phyloP scores from a whole-genome alignment of 1,284 basidiomycete genomes.

The Heterobasidion annosum region DNA sequence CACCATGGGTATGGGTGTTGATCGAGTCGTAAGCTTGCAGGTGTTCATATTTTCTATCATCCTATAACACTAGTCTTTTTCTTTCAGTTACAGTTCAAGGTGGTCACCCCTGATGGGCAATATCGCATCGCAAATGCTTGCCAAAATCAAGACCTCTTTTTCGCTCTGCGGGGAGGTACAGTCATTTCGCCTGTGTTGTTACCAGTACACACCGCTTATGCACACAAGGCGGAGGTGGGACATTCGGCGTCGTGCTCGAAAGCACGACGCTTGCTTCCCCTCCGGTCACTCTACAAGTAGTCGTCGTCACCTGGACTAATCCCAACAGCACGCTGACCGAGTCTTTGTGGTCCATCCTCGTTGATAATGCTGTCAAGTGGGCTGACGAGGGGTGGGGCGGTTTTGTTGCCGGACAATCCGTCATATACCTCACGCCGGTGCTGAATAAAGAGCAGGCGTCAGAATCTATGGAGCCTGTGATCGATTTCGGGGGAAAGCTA shows the following conservation, averaged over 20 bases:
- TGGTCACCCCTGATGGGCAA: conserved; percentile 22
- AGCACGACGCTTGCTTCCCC: conserved; percentile 6
- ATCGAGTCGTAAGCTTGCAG: conserved; percentile 12
- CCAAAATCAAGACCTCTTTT: conserved; percentile 27
- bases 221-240: conserved; percentile 16
- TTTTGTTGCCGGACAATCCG: conserved; percentile 8
- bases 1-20: conserved; percentile 15
- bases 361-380: conserved; percentile 10
- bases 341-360: conserved; percentile 3
- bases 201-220: not conserved
- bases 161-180: conserved; percentile 15
- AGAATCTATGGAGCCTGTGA: conserved; percentile 30
- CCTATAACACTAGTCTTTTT: not conserved
- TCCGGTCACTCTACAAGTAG: conserved; percentile 5
- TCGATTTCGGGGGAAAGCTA: conserved; percentile 25
- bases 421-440: conserved; percentile 15
- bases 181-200: not conserved
- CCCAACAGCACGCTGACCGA: not conserved
- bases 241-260: conserved; percentile 12
- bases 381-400: conserved; percentile 14
- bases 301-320: not conserved
- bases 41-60: not conserved
- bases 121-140: conserved; percentile 22
- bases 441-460: conserved; percentile 21
- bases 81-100: conserved; percentile 13